These are phyloP conservation scores for Heimioporus sp. DNA, from an alignment of 768 basidiomycete species.

Conservation along the genomic window DNA sequence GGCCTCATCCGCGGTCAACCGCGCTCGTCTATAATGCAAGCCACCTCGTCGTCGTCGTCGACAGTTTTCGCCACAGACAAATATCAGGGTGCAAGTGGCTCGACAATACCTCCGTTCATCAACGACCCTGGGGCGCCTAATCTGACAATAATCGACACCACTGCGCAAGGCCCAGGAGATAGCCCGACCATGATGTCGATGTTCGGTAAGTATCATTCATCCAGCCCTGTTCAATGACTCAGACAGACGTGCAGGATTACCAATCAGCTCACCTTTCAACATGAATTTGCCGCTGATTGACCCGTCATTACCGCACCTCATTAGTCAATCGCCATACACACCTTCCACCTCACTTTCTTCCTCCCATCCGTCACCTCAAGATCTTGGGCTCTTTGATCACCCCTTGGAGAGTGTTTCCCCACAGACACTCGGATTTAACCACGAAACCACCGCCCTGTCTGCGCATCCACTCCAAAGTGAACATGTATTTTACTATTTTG, in stretches of 20 bases:
- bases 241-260: constrained; percentile 19
- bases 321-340: constrained; percentile 33
- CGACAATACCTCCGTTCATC: constrained; percentile 19
- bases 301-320: constrained; percentile 24
- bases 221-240: constrained; percentile 4
- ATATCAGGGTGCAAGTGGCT: constrained; percentile 21
- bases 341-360: constrained; percentile 33
- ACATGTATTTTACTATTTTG: constrained; percentile 73
- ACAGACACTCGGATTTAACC: constrained; percentile 28
- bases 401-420: constrained; percentile 35
- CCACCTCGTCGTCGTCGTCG: constrained; percentile 29
- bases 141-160: constrained; percentile 22
- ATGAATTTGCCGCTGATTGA: constrained; percentile 28
- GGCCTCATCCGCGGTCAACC: constrained; percentile 85
- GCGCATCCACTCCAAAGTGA: constrained; percentile 50
- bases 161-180: constrained; percentile 15
- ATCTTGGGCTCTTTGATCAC: constrained; percentile 31
- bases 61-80: constrained; percentile 34
- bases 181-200: constrained; percentile 27
- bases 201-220: constrained; percentile 22
- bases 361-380: constrained; percentile 34
- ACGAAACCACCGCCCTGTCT: constrained; percentile 23
- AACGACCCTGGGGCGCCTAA: constrained; percentile 20
- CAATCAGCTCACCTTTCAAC: constrained; percentile 32
- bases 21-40: constrained; percentile 51